phyloP scores from a whole-genome alignment of 2,329 filamentous ascomycete species.

The Aquanectria penicillioides region DNA sequence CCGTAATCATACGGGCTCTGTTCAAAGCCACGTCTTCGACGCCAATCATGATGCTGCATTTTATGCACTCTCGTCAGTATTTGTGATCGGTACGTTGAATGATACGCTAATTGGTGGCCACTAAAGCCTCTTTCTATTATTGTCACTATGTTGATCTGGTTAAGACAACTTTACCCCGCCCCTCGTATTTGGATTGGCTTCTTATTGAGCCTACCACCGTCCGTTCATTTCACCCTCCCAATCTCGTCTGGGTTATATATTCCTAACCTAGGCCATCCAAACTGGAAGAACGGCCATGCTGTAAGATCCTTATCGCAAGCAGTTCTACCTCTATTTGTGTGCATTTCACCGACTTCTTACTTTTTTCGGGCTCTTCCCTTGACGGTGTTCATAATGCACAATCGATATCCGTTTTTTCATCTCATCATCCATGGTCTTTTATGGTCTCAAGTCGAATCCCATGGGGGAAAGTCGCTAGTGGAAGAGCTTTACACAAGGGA shows the following conservation, averaged over 20 bases:
- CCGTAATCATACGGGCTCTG: neutral
- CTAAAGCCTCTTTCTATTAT: constrained; percentile 5
- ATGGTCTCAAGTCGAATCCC: neutral
- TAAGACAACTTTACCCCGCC: constrained; percentile 8
- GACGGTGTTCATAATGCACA: neutral
- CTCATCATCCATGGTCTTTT: neutral
- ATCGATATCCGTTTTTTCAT: neutral
- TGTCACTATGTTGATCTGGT: neutral
- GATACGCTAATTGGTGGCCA: constrained; percentile 30
- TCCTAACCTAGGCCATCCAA: neutral
- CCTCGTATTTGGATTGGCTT: constrained; percentile 4
- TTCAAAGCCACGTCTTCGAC: neutral
- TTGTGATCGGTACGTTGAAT: constrained; percentile 14
- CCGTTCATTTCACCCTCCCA: no score
- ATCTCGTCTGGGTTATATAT: neutral
- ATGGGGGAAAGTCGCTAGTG: constrained; percentile 7
- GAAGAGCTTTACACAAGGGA: constrained; percentile 13
- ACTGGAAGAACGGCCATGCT: no score
- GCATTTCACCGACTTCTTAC: no score
- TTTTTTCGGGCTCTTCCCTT: no score
- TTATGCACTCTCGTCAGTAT: constrained; percentile 16
- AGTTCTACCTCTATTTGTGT: no score
- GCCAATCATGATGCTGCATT: neutral
- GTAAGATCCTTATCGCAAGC: no score
- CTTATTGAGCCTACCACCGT: neutral